Evolutionary conservation across 2,329 filamentous ascomycete species (phyloP), one percentile per base, ranked within the genome.

Genomic region (Mariannaea elegans): DNA sequence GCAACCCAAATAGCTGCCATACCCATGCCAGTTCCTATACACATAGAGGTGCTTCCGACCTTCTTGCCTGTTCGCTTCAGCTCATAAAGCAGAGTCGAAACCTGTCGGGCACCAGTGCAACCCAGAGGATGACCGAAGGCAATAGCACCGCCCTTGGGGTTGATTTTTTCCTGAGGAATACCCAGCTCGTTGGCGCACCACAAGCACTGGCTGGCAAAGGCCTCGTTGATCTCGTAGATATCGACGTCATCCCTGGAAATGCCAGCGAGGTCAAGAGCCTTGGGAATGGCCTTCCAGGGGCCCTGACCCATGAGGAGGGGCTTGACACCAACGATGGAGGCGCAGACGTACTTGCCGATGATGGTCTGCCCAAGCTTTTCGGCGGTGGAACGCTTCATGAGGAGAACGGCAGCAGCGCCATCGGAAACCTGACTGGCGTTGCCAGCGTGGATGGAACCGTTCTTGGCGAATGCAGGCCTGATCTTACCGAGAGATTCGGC

Each of bases 141-240:
- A 76, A 97, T 97, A 31, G 94, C 94, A 64, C 94, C 94, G 66
- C 94, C 95, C 85, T 97, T 97, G 71, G 94, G 94, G 82, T 98
- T 98, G 74, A 99, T 88, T 86, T 97, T 98, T 66, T 92, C 89
- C 62, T 84, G 75, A 52, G 93, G 91, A 24, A 99, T 80, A 42
- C 90, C 90, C 19, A 99, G 86, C 82, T 97, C 89, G 72, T 95
- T 92, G 64, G 92, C 87, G 78, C 93, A 97, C 91, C 91, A 98
- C 67, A 98, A 78, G 78, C 93, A 97, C 84, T 98, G 94, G 65
- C 88, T 92, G 29, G 95, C 95, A 77, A 99, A 99, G 1, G 95
- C 95, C 86, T 99, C 95, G 83, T 99, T 99, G 85, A 99, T 97
- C 86, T 99, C 95, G 73, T 87, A 98, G 73, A 98, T 94, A 76